Conservation (phyloP, 1,284 basidiomycete genomes). For the Puccinia triticina region DNA sequence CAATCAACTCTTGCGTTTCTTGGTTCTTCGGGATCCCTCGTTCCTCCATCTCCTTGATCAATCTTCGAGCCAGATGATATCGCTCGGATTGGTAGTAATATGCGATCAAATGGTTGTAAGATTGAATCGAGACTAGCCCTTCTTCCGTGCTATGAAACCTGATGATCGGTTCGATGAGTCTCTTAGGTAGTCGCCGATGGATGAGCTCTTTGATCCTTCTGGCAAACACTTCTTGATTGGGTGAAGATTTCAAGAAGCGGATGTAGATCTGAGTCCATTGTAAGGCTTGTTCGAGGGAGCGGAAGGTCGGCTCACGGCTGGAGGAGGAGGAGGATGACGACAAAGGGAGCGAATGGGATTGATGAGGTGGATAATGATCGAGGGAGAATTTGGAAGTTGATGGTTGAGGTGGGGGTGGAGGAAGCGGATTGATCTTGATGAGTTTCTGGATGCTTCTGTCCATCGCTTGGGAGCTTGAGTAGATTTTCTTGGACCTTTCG, state of each 20-base stretch:
- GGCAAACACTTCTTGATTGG: conserved; percentile 34
- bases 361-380: not conserved
- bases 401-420: not conserved
- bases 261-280: conserved; percentile 38
- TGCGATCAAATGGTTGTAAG: conserved; percentile 46
- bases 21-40: conserved; percentile 28
- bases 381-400: not conserved
- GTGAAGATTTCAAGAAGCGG: conserved; percentile 34
- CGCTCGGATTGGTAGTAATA: conserved; percentile 31
- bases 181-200: conserved; percentile 28
- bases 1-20: conserved; percentile 33
- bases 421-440: not conserved
- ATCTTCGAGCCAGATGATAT: conserved; percentile 37
- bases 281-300: not conserved
- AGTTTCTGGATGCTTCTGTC: conserved; percentile 19
- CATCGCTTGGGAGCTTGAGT: conserved; percentile 28
- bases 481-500: conserved; percentile 12
- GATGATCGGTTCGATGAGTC: conserved; percentile 4
- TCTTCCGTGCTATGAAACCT: conserved; percentile 13
- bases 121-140: conserved; percentile 29
- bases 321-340: not conserved
- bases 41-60: conserved; percentile 47
- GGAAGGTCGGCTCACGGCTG: not conserved
- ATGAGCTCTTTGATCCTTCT: conserved; percentile 36
- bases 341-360: not conserved